Percentiles rank a stretch among this genome's conserved stretches.
phyloP scores from a whole-genome alignment of 495 filamentous ascomycete genomes.

The Massariosphaeria phaeospora region DNA sequence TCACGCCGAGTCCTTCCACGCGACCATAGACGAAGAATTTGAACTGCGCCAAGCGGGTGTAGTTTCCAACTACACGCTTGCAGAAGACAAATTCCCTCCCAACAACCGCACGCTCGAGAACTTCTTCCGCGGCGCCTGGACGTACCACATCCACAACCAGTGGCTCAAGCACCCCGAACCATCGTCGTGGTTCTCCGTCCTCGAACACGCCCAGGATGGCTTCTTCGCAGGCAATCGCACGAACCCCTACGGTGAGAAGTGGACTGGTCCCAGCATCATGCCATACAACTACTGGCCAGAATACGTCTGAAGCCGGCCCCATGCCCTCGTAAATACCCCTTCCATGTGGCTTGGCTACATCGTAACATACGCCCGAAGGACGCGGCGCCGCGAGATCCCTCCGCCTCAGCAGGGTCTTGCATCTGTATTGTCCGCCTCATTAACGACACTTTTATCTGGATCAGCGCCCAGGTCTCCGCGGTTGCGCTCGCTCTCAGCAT shows the following conservation, averaged over 20 bases:
- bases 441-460: too few species aligned
- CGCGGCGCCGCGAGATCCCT: constrained; percentile 3
- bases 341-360: constrained; percentile 1
- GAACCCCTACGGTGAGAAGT: constrained; percentile 53
- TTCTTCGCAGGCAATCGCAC: constrained; percentile 47
- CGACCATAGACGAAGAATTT: constrained; percentile 34
- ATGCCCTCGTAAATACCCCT: constrained; percentile 6
- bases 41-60: constrained; percentile 39
- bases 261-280: constrained; percentile 44
- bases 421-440: too few species aligned
- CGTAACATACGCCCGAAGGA: constrained; percentile 1
- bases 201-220: constrained; percentile 52
- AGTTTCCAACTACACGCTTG: constrained; percentile 41
- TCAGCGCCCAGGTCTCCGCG: too few species aligned
- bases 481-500: too few species aligned
- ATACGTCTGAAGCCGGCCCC: constrained; percentile 31
- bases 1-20: constrained; percentile 33
- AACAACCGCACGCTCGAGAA: constrained; percentile 53
- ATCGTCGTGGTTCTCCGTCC: constrained; percentile 53
- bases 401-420: background rate
- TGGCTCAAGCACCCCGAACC: constrained; percentile 53
- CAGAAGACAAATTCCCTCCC: constrained; percentile 48
- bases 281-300: constrained; percentile 42
- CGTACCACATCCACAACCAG: constrained; percentile 58
- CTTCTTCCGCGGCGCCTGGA: constrained; percentile 55